phyloP scores from a whole-genome alignment of 441 rosid genomes.

The Eutrema salsugineum region DNA sequence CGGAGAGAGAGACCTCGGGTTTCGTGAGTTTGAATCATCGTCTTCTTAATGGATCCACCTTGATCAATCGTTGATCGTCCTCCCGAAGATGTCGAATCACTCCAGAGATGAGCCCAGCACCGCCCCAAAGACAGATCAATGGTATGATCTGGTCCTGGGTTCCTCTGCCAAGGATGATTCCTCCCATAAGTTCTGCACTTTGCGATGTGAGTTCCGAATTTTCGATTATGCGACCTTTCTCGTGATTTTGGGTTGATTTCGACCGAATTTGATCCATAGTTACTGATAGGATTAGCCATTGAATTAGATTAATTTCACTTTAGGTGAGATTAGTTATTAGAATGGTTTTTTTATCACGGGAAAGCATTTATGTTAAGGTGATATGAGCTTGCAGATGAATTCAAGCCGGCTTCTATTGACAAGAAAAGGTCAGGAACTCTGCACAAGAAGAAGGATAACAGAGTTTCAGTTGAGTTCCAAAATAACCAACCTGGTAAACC shows the following conservation, averaged over 20 bases:
- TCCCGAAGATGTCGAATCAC: constrained; percentile 50
- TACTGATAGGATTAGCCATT: too few species aligned
- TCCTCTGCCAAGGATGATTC: constrained; percentile 68
- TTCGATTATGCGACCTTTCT: background rate
- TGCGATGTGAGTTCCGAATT: constrained; percentile 50
- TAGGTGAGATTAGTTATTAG: background rate
- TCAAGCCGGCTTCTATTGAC: constrained; percentile 89
- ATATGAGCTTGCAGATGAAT: constrained; percentile 54
- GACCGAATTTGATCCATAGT: background rate
- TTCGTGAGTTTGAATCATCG: background rate
- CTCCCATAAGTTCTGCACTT: constrained; percentile 64
- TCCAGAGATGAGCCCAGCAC: constrained; percentile 60
- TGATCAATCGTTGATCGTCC: constrained; percentile 4
- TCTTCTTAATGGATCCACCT: constrained; percentile 7
- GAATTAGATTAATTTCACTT: too few species aligned
- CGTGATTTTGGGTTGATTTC: background rate
- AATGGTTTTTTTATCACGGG: background rate
- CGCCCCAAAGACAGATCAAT: constrained; percentile 76
- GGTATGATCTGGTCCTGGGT: constrained; percentile 73
- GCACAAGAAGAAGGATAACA: constrained; percentile 67
- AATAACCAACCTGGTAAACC: constrained; percentile 77
- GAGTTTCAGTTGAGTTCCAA: constrained; percentile 83
- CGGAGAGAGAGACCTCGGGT: background rate
- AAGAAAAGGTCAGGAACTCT: constrained; percentile 61
- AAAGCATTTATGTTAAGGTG: background rate